Evolutionary conservation across 78 protist genomes (phyloP).

Genomic region (Diacronema lutheri): DNA sequence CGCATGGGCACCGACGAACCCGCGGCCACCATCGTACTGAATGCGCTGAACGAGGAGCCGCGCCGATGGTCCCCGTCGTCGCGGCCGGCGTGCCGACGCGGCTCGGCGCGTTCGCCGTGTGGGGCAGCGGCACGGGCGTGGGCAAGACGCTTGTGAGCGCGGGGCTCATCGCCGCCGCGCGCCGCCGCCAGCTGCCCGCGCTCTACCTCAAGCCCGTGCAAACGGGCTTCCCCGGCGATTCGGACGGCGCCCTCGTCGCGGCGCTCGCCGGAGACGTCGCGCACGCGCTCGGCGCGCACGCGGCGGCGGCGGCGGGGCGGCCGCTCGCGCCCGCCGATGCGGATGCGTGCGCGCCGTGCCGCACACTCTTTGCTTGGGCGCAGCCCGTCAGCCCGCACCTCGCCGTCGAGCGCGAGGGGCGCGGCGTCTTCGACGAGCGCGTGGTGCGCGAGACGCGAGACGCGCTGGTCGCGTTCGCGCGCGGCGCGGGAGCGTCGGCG

Average conservation of each 20-base stretch:
- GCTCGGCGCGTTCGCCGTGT: slow-evolving; percentile 24
- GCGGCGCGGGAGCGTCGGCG: not conserved
- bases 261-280: not conserved
- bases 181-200: not conserved
- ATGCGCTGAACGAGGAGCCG: too few species aligned
- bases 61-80: too few species aligned
- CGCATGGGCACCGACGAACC: too few species aligned
- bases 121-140: slow-evolving; percentile 51
- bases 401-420: slow-evolving; percentile 33
- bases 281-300: not conserved
- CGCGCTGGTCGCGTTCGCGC: not conserved
- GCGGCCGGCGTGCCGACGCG: not conserved
- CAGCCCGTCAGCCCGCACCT: slow-evolving; percentile 42
- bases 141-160: slow-evolving; percentile 56
- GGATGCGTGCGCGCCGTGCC: not conserved
- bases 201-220: slow-evolving; percentile 58
- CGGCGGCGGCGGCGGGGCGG: not conserved
- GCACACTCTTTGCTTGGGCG: slow-evolving; percentile 22
- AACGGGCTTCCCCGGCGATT: slow-evolving; percentile 52
- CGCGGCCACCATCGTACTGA: too few species aligned
- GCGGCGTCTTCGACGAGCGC: not conserved
- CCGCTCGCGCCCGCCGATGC: too few species aligned
- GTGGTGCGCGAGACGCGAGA: not conserved
- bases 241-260: slow-evolving; percentile 35
- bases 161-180: slow-evolving; percentile 16